A percentile compares a stretch with the other conserved stretches of the same genome.
Evolutionary conservation across 148 eudicot species (phyloP).

Genomic region (Vaccinium darrowii): DNA sequence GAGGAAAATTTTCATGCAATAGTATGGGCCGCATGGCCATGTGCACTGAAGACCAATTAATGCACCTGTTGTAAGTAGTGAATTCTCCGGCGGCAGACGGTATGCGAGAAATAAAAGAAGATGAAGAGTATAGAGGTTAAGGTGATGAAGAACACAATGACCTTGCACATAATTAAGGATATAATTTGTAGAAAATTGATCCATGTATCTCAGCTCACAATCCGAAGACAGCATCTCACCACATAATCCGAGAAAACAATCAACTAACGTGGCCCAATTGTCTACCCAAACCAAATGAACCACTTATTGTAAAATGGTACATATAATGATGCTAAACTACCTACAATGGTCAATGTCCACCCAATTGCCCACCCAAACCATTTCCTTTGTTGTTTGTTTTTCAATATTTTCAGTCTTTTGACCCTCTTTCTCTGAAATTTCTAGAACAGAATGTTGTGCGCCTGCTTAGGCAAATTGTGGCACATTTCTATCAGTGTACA

Average conservation of each 20-base stretch:
- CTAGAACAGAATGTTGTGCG: not conserved
- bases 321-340: not conserved
- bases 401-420: not conserved
- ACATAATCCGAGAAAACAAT: not conserved
- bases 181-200: not conserved
- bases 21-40: not conserved
- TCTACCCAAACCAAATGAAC: not conserved
- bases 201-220: not conserved
- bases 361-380: not conserved
- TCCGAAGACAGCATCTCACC: not conserved
- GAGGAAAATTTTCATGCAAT: not conserved
- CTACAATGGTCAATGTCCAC: not conserved
- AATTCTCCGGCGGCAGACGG: no score
- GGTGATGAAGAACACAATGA: not conserved
- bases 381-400: not conserved
- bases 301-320: not conserved
- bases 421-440: not conserved
- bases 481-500: not conserved
- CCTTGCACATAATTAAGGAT: not conserved
- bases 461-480: slow-evolving; percentile 3
- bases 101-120: not conserved
- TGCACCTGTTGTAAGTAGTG: not conserved
- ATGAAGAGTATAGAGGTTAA: not conserved
- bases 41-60: not conserved
- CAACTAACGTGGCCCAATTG: not conserved